Conservation (phyloP, 148 eudicot species). For the Rhododendron molle region DNA sequence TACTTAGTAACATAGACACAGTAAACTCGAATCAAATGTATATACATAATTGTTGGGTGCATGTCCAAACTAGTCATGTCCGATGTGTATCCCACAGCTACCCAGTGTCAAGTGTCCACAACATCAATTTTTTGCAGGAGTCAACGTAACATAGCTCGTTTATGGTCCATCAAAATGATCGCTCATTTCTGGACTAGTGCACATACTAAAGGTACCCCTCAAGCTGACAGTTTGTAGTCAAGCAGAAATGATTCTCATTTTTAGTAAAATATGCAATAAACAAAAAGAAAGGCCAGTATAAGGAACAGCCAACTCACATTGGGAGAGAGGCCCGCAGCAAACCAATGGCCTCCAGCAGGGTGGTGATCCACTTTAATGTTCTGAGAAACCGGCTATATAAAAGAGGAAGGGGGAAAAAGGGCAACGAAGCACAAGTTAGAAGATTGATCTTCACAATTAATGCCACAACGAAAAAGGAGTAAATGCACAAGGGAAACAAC, state of each 20-base stretch:
- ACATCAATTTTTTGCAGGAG: neutral
- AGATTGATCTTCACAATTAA: neutral
- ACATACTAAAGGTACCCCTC: neutral
- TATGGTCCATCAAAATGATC: neutral
- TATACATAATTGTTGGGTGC: neutral
- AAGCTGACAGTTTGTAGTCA: neutral
- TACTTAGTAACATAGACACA: neutral
- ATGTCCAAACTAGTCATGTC: neutral
- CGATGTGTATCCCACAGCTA: neutral
- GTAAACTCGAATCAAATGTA: neutral
- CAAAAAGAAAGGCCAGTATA: neutral
- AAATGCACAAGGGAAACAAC: neutral
- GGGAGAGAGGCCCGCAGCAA: constrained; percentile 98
- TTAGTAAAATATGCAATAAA: neutral
- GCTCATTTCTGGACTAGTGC: neutral
- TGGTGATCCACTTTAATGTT: constrained; percentile 88
- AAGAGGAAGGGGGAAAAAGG: constrained; percentile 5
- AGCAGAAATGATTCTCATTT: neutral
- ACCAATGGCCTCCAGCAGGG: constrained; percentile 99
- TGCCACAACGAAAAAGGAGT: neutral
- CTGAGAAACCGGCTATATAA: constrained; percentile 64
- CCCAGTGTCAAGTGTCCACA: neutral
- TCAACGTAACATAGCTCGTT: neutral
- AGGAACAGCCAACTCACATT: constrained; percentile 57
- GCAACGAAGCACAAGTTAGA: neutral